Conservation (phyloP, 2,329 filamentous ascomycete species). For the Cyphellophora attinorum region DNA sequence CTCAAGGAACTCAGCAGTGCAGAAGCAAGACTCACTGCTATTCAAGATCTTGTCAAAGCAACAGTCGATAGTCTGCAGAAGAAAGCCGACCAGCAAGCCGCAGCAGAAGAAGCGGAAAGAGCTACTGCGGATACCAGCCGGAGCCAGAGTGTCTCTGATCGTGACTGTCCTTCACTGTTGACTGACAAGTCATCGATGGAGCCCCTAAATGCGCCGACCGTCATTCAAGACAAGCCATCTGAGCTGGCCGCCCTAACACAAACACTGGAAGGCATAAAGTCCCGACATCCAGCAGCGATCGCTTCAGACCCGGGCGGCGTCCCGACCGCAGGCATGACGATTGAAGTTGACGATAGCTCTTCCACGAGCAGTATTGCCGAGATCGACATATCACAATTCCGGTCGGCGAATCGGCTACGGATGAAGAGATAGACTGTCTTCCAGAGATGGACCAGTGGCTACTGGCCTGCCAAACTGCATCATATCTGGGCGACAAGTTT, state of each 20-base stretch:
- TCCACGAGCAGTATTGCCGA: constrained; percentile 13
- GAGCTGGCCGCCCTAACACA: constrained; percentile 3
- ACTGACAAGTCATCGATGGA: constrained; percentile 5
- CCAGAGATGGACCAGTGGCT: too few relatives aligned
- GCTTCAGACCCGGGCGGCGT: not conserved
- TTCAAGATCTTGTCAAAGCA: constrained; percentile 50
- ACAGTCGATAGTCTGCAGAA: constrained; percentile 49
- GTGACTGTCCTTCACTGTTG: not conserved
- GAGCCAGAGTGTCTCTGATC: not conserved
- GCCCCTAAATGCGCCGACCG: not conserved
- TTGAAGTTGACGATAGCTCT: constrained; percentile 18
- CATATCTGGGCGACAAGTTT: too few relatives aligned
- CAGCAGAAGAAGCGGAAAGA: constrained; percentile 13
- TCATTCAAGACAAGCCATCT: not conserved
- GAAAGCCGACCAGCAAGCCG: constrained; percentile 24
- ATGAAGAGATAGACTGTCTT: not conserved
- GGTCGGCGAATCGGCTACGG: constrained; percentile 3
- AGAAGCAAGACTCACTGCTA: constrained; percentile 53
- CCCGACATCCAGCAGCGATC: constrained; percentile 4
- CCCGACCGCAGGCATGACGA: constrained; percentile 1
- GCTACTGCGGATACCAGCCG: not conserved
- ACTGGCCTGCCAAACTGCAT: too few relatives aligned
- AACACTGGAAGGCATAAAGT: constrained; percentile 8
- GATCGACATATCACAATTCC: constrained; percentile 14
- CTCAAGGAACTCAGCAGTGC: constrained; percentile 64